Evolutionary conservation across 148 eudicot species (phyloP).

Genomic region (Heliamphora exappendiculata): DNA sequence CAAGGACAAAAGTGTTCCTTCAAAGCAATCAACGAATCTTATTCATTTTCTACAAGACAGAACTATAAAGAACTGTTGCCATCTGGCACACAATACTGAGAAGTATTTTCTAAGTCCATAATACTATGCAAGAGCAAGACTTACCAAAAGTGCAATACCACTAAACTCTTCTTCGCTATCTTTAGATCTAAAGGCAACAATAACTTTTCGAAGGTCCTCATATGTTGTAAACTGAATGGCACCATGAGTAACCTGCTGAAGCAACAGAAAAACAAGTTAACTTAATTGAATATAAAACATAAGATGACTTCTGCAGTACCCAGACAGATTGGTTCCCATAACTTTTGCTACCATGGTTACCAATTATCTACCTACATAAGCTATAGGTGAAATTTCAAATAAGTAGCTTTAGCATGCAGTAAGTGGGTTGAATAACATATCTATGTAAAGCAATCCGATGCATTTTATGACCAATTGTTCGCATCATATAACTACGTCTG

Average conservation of each 20-base stretch:
- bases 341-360: background rate
- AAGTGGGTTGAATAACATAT: background rate
- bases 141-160: constrained; percentile 53
- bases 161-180: constrained; percentile 19
- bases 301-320: background rate
- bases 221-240: constrained; percentile 97
- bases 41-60: background rate
- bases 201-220: constrained; percentile 76
- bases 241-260: constrained; percentile 97
- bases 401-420: background rate
- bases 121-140: constrained; percentile 14
- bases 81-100: background rate
- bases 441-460: background rate
- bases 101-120: background rate
- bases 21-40: background rate
- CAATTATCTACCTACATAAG: background rate
- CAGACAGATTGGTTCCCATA: background rate
- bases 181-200: constrained; percentile 39
- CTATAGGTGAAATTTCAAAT: background rate
- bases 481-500: background rate
- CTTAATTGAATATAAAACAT: background rate
- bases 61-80: background rate
- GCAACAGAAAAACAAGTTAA: constrained; percentile 16
- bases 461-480: background rate
- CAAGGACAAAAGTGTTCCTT: background rate